Conservation (phyloP, 2,329 filamentous ascomycete species). For the Drechslerella dactyloides region DNA sequence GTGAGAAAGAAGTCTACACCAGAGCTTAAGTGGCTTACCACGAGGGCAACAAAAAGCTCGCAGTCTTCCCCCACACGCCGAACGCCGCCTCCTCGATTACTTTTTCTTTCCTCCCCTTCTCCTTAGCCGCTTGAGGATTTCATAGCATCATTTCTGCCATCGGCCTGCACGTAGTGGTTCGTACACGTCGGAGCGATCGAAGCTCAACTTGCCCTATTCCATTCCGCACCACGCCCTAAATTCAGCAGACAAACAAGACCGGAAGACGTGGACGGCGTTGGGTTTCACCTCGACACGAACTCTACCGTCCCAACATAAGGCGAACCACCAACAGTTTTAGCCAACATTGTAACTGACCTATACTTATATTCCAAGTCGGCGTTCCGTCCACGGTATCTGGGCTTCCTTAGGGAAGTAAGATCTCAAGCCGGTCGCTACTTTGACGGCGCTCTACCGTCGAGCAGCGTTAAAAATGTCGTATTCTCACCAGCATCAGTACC, state of each 20-base stretch:
- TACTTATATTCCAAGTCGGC: conserved; percentile 30
- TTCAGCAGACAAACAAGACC: conserved; percentile 15
- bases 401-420: conserved; percentile 48
- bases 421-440: conserved; percentile 16
- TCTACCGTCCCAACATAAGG: conserved; percentile 15
- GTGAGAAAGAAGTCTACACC: conserved; percentile 42
- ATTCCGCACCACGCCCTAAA: conserved; percentile 27
- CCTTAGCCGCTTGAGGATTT: conserved; percentile 29
- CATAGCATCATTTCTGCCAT: conserved; percentile 42
- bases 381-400: conserved; percentile 13
- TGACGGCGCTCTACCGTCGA: not conserved
- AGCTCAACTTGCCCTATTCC: conserved; percentile 38
- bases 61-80: conserved; percentile 47
- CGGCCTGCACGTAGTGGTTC: conserved; percentile 38
- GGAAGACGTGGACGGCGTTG: conserved; percentile 37
- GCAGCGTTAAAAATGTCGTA: conserved; percentile 33
- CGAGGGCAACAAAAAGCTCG: conserved; percentile 43
- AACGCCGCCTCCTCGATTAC: conserved; percentile 45
- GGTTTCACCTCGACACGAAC: conserved; percentile 12
- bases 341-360: conserved; percentile 18
- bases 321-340: conserved; percentile 22
- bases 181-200: conserved; percentile 30
- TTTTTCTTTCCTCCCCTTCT: conserved; percentile 30
- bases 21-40: conserved; percentile 46
- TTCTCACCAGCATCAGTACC: conserved; percentile 42